Base-by-base conservation (phyloP, 2,329 filamentous ascomycete genomes). In the Decorospora gaudefroyi region DNA sequence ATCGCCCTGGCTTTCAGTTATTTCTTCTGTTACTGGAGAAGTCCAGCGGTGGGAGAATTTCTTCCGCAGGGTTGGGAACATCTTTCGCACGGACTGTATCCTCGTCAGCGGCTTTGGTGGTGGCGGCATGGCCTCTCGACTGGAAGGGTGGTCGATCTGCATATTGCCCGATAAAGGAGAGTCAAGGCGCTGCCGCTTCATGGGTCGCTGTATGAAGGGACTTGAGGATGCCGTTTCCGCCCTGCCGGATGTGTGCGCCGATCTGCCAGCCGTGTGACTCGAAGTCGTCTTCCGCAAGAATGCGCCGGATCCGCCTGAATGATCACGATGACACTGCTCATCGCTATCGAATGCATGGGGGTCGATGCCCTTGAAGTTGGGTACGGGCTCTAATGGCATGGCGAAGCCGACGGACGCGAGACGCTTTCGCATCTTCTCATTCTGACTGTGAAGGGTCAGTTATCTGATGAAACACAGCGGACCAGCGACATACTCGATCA, bases 111-210 rank as follows among this genome's bases (percentile, higher is more conserved):
- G 51, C 33, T 65, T 62, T 9, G 53, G 16, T 8, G 71, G 72
- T 4, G 71, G 72, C 26, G 70, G 71, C 72, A 74, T 74, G 8
- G 58, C 31, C 11, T 72, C 65, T 26, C 65, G 63, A 38, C 65
- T 62, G 3, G 50, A 51, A 10, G 57, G 49, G 11, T 28, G 12
- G 22, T 53, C 46, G 18, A 49, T 21, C 5, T 56, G 57, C 32
- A 51, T 57, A 5, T 49, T 39, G 10, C 46, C 39, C n/a, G 57
- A 53, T 5, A 58, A 46, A 19, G 56, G 49, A 3, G 65, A 63
- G 18, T 69, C 65, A 4, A 67, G 46, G 28, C 72, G 67, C 25
- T 61, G 59, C 25, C 65, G 60, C 46, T 68, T 69, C 6, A 47
- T 15, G 6, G 65, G 62, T 6, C 64, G 59, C 15, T 55, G 51